A percentile compares a stretch with the other conserved stretches of the same genome.
Conservation (phyloP, 208 protist genomes). For the Herpetomonas samuelpessoai region DNA sequence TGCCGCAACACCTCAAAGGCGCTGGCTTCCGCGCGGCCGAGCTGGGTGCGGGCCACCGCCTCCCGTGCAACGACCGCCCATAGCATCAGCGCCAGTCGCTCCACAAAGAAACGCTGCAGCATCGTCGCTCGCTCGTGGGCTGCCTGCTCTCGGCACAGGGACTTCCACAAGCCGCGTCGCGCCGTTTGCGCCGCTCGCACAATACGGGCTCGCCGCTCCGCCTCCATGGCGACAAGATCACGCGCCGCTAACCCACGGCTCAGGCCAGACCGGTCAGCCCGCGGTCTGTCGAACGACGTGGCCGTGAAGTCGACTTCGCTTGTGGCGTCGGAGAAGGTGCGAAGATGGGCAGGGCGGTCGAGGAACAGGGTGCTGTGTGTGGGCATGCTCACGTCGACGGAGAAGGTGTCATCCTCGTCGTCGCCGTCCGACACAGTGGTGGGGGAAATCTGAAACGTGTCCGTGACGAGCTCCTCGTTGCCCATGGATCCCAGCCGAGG, state of each 20-base stretch:
- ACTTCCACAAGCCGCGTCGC: slow-evolving; percentile 16
- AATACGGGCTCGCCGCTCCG: slow-evolving; percentile 31
- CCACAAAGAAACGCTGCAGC: slow-evolving; percentile 28
- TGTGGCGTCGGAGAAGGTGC: slow-evolving; percentile 36
- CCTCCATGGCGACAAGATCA: slow-evolving; percentile 34
- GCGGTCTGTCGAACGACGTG: slow-evolving; percentile 23
- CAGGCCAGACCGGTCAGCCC: background rate
- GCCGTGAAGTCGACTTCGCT: slow-evolving; percentile 42
- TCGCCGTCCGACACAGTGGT: slow-evolving; percentile 19
- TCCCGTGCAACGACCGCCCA: slow-evolving; percentile 11
- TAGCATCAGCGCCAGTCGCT: slow-evolving; percentile 22
- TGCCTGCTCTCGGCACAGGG: slow-evolving; percentile 27
- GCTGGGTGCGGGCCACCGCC: slow-evolving; percentile 7
- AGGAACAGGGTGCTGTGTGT: slow-evolving; percentile 35
- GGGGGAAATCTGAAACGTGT: slow-evolving; percentile 26
- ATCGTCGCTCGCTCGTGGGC: slow-evolving; percentile 33
- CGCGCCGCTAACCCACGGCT: slow-evolving; percentile 1
- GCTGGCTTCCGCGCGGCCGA: slow-evolving; percentile 8
- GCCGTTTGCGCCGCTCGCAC: slow-evolving; percentile 14
- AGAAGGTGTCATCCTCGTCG: slow-evolving; percentile 12
- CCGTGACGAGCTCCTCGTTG: slow-evolving; percentile 13
- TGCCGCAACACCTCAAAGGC: too few species aligned
- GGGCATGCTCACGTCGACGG: slow-evolving; percentile 64
- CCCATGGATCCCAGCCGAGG: background rate
- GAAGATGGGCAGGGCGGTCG: slow-evolving; percentile 11